phyloP scores from a whole-genome alignment of 306 rosid species.

The Vigna trinervia region DNA sequence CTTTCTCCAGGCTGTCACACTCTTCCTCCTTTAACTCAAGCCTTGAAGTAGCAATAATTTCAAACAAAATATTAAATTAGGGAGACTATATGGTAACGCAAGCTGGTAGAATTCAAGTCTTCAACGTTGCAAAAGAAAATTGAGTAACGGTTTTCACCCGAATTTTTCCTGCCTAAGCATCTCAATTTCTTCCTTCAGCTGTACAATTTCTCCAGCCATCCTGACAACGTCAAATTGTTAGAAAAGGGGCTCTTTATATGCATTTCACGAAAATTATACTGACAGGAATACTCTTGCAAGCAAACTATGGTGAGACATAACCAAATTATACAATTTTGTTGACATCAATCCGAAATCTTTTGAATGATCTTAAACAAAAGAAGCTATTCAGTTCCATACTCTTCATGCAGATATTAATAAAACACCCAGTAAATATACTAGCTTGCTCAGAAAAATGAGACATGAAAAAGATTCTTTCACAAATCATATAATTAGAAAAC shows the following conservation, averaged over 20 bases:
- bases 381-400: not conserved
- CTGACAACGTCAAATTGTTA: constrained; percentile 56
- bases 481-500: not conserved
- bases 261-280: constrained; percentile 7
- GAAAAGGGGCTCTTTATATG: constrained; percentile 11
- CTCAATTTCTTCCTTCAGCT: constrained; percentile 76
- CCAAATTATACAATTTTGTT: not conserved
- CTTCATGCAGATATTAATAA: not conserved
- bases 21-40: constrained; percentile 57
- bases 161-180: constrained; percentile 59
- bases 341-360: not conserved
- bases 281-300: not conserved
- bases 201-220: constrained; percentile 76
- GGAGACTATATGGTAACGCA: constrained; percentile 14
- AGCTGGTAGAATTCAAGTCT: constrained; percentile 23
- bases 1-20: constrained; percentile 52
- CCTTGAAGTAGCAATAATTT: constrained; percentile 55
- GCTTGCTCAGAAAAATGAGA: not conserved
- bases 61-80: constrained; percentile 40
- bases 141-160: constrained; percentile 54
- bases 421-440: not conserved
- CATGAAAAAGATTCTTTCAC: constrained; percentile 5
- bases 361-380: not conserved
- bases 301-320: not conserved
- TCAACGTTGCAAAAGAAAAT: constrained; percentile 26